Conservation (phyloP, 306 rosid species). For the Prunus kanzakura region DNA sequence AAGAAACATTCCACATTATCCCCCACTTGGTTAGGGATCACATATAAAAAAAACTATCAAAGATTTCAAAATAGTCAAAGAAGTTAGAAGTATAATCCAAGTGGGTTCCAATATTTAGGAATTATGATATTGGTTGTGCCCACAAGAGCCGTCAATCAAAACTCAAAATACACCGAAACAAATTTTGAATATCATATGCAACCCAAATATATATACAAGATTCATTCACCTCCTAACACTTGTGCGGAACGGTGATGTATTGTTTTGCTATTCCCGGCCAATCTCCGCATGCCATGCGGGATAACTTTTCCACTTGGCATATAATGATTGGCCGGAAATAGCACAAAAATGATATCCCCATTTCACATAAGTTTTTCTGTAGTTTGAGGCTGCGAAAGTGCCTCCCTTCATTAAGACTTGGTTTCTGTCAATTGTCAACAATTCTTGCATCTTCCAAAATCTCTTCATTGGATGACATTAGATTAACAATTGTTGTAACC, state of each 20-base stretch:
- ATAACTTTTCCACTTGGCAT: too few species aligned
- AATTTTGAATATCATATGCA: background rate
- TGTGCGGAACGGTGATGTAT: rapidly evolving
- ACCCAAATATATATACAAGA: background rate
- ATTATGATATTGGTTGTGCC: background rate
- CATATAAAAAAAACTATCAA: background rate
- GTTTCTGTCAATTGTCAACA: constrained; percentile 7
- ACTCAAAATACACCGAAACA: background rate
- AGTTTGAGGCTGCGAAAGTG: constrained; percentile 7
- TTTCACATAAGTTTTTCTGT: background rate
- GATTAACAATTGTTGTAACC: too few species aligned
- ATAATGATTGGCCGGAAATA: too few species aligned
- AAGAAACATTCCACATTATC: background rate
- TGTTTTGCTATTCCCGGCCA: rapidly evolving
- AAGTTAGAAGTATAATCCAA: background rate
- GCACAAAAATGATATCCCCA: too few species aligned
- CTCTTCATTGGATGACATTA: too few species aligned
- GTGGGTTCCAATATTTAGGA: too few species aligned
- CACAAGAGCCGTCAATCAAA: too few species aligned
- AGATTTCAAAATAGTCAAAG: background rate
- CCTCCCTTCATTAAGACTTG: constrained; percentile 9
- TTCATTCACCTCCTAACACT: constrained; percentile 11
- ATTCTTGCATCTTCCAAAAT: too few species aligned
- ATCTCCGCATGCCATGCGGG: rapidly evolving
- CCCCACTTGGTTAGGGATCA: background rate